A percentile compares a stretch with the other conserved stretches of the same genome.
phyloP scores from a whole-genome alignment of 169 alveolate genomes.

The Plasmodium gonderi region DNA sequence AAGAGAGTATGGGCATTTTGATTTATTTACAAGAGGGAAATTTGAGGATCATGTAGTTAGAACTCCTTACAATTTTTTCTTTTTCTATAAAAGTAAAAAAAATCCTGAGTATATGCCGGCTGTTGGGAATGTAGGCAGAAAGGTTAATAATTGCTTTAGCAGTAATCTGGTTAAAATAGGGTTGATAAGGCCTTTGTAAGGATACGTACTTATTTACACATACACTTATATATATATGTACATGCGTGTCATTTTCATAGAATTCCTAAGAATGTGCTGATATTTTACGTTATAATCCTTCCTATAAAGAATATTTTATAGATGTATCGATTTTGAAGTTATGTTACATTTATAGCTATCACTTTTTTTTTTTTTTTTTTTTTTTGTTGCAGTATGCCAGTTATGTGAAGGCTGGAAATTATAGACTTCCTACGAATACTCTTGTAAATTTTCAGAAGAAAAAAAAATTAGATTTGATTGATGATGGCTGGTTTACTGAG shows the following conservation, averaged over 20 bases:
- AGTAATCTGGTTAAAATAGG: too few species aligned
- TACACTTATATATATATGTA: constrained; percentile 1
- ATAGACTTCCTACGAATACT: constrained; percentile 42
- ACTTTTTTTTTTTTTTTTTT: neutral
- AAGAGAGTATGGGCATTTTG: constrained; percentile 59
- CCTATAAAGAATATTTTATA: too few species aligned
- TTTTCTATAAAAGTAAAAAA: constrained; percentile 32
- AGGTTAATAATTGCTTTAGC: too few species aligned
- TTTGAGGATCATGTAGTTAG: constrained; percentile 69
- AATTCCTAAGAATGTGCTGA: neutral
- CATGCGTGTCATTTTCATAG: neutral
- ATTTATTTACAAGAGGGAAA: constrained; percentile 41
- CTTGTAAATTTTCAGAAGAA: constrained; percentile 76
- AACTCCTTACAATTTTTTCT: constrained; percentile 60
- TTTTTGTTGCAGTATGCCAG: constrained; percentile 75
- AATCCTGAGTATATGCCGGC: constrained; percentile 60
- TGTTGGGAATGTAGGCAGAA: constrained; percentile 46
- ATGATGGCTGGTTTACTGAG: constrained; percentile 82
- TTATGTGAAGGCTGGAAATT: constrained; percentile 59
- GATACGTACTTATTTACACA: neutral
- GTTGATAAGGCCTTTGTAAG: too few species aligned
- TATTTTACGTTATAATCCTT: too few species aligned
- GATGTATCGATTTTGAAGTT: too few species aligned
- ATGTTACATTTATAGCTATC: neutral
- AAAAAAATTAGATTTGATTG: constrained; percentile 78